A percentile compares a stretch with the other conserved stretches of the same genome.
phyloP scores from a whole-genome alignment of 331 rosid genomes.

The Prunus yedoensis region DNA sequence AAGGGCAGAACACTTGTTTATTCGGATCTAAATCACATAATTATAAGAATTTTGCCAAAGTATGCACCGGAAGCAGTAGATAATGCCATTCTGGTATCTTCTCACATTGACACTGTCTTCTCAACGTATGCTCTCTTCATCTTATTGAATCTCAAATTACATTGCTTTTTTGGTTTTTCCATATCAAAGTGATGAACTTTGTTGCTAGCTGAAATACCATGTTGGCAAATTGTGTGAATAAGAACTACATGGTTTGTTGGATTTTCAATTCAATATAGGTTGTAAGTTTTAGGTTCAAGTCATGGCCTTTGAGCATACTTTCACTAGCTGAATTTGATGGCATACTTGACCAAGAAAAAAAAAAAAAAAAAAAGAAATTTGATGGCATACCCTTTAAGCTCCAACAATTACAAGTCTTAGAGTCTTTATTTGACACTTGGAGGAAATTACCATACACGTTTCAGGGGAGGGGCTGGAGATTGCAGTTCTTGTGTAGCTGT shows the following conservation, averaged over 20 bases:
- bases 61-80: constrained; percentile 64
- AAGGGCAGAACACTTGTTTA: constrained; percentile 75
- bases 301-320: not conserved
- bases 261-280: not conserved
- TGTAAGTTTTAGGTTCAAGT: not conserved
- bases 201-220: not conserved
- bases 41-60: constrained; percentile 78
- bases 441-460: constrained; percentile 22
- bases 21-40: constrained; percentile 73
- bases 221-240: constrained; percentile 2
- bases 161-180: not conserved
- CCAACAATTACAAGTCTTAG: not conserved
- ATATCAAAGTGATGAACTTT: not conserved
- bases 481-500: constrained; percentile 93
- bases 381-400: not conserved
- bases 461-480: constrained; percentile 98
- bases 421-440: not conserved
- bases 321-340: constrained; percentile 17
- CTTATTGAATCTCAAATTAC: constrained; percentile 25
- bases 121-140: constrained; percentile 71
- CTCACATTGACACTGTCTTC: constrained; percentile 92
- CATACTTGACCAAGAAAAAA: too few species aligned
- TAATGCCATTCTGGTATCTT: constrained; percentile 83
- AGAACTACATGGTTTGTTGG: not conserved
- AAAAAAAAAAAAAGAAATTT: too few species aligned